Conservation (phyloP, 441 rosid species). For the Pelargonium citronellum region DNA sequence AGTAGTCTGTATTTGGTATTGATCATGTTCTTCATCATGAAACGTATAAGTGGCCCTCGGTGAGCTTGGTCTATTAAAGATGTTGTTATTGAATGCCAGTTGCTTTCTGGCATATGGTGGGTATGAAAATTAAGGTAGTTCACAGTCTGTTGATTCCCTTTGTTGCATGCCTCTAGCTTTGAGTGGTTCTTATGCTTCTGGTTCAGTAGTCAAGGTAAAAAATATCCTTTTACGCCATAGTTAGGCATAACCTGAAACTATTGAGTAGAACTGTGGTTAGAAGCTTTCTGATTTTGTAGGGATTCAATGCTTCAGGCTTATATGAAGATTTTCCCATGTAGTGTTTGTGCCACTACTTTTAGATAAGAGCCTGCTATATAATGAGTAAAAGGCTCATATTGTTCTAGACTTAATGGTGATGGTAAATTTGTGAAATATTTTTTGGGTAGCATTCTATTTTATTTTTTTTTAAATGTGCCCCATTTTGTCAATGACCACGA, state of each 20-base stretch:
- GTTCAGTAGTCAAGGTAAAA: neutral
- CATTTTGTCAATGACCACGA: too few species aligned
- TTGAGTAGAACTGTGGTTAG: neutral
- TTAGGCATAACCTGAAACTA: neutral
- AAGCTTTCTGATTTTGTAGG: neutral
- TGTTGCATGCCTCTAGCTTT: neutral
- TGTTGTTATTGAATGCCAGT: neutral
- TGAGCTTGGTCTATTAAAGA: neutral
- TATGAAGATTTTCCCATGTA: neutral
- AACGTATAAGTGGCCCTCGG: neutral
- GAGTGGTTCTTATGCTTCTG: neutral
- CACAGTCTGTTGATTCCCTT: neutral
- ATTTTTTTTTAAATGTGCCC: too few species aligned
- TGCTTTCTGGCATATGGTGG: constrained; percentile 4
- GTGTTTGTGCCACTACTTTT: neutral
- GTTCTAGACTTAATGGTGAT: neutral
- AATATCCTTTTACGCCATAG: neutral
- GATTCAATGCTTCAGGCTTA: neutral
- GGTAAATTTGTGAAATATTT: neutral
- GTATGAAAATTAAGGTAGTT: neutral
- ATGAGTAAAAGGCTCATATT: neutral
- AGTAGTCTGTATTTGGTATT: neutral
- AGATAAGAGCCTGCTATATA: neutral
- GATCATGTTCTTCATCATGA: neutral
- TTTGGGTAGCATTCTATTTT: neutral